These are phyloP conservation scores for Citrus maxima DNA, from an alignment of 345 rosid species.

Conservation along the genomic window DNA sequence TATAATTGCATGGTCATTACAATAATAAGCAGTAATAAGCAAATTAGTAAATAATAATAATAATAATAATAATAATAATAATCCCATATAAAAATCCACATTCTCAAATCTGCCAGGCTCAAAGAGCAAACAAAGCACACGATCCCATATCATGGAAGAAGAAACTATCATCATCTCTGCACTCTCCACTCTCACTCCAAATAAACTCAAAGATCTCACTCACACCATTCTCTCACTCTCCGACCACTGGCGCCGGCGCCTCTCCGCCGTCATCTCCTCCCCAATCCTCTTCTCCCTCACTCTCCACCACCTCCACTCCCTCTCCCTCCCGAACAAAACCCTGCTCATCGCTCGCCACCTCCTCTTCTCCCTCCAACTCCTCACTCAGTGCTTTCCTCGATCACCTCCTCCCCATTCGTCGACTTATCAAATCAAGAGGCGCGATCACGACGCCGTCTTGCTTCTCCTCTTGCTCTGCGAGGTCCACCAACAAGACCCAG, in stretches of 20 bases:
- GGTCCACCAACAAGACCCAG: constrained; percentile 57
- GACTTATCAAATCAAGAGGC: constrained; percentile 32
- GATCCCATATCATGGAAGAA: constrained; percentile 45
- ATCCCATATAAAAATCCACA: constrained; percentile 12
- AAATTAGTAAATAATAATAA: not conserved
- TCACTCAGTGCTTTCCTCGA: constrained; percentile 43
- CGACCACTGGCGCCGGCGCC: constrained; percentile 56
- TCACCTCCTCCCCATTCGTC: constrained; percentile 1
- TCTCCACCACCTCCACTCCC: constrained; percentile 74
- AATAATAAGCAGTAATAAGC: not conserved
- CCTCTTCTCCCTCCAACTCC: constrained; percentile 65
- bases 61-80: not conserved
- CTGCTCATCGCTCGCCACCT: constrained; percentile 81
- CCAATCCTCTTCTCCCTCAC: constrained; percentile 72
- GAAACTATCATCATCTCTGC: constrained; percentile 48
- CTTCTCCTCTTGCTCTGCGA: constrained; percentile 88
- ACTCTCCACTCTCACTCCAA: constrained; percentile 54
- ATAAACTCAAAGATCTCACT: constrained; percentile 49
- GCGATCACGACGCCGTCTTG: constrained; percentile 74
- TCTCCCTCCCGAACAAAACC: constrained; percentile 61
- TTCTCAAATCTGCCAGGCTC: constrained; percentile 18
- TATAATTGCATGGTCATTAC: not conserved
- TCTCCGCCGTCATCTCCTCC: constrained; percentile 67
- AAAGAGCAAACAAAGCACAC: constrained; percentile 14
- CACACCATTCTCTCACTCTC: constrained; percentile 46